phyloP scores from a whole-genome alignment of 257 asterid species.

The Fraxinus anomala region DNA sequence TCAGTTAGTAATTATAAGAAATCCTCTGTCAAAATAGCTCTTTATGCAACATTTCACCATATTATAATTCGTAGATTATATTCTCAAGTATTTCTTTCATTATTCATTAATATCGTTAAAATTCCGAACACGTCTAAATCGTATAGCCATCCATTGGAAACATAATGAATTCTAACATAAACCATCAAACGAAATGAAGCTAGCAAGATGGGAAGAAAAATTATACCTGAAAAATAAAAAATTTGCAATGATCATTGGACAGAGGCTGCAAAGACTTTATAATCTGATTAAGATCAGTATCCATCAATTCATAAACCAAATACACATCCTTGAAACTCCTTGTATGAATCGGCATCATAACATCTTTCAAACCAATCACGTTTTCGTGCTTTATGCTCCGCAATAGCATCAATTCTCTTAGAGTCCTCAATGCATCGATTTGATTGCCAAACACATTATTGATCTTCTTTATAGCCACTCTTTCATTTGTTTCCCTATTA shows the following conservation, averaged over 20 bases:
- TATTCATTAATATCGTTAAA: too few relatives aligned
- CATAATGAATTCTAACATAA: too few relatives aligned
- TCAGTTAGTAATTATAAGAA: too few relatives aligned
- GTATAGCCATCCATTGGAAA: too few relatives aligned
- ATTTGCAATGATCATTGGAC: background rate
- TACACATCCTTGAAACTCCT: slow-evolving; percentile 3
- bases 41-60: too few relatives aligned
- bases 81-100: too few relatives aligned
- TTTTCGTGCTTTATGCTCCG: background rate
- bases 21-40: too few relatives aligned
- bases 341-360: background rate
- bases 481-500: background rate
- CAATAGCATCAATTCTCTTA: background rate
- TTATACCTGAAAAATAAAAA: background rate
- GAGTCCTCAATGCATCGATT: background rate
- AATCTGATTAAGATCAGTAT: background rate
- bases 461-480: background rate
- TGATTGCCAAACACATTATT: background rate
- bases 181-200: too few relatives aligned
- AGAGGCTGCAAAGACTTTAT: background rate
- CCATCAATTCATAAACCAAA: slow-evolving; percentile 4
- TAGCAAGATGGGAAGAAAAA: background rate
- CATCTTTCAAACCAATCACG: background rate
- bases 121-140: too few relatives aligned
- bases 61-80: too few relatives aligned